Evolutionary conservation across 495 filamentous ascomycete species (phyloP).

Genomic region (Xylaria bambusicola): DNA sequence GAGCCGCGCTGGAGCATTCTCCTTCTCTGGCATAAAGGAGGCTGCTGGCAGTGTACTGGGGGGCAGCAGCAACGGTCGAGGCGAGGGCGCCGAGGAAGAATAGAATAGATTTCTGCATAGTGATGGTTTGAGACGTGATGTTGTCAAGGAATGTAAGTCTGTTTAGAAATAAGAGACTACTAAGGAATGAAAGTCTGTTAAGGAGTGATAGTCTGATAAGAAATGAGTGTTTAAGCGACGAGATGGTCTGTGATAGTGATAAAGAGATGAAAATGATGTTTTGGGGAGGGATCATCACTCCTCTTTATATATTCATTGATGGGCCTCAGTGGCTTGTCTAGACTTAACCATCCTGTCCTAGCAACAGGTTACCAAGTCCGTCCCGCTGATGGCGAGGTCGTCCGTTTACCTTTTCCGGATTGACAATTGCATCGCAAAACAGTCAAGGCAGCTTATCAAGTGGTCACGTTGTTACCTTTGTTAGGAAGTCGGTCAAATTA

Average conservation of each 20-base stretch:
- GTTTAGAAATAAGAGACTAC: slow-evolving; percentile 6
- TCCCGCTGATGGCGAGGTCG: slow-evolving; percentile 6
- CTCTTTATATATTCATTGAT: slow-evolving; percentile 14
- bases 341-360: slow-evolving; percentile 10
- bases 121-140: slow-evolving; percentile 13
- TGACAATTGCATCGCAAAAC: slow-evolving; percentile 3
- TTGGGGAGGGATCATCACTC: slow-evolving; percentile 11
- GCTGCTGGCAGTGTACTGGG: slow-evolving; percentile 11
- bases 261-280: slow-evolving; percentile 11
- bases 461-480: slow-evolving; percentile 10
- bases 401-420: slow-evolving; percentile 8
- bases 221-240: slow-evolving; percentile 8
- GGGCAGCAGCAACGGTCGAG: slow-evolving; percentile 10
- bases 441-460: slow-evolving; percentile 13
- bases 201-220: slow-evolving; percentile 10
- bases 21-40: slow-evolving; percentile 4
- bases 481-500: slow-evolving; percentile 13
- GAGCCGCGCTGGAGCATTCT: slow-evolving; percentile 12
- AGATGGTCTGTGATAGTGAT: slow-evolving; percentile 11
- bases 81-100: slow-evolving; percentile 15
- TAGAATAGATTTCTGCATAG: slow-evolving; percentile 15
- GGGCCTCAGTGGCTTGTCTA: slow-evolving; percentile 6
- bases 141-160: slow-evolving; percentile 11
- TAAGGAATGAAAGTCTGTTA: slow-evolving; percentile 9
- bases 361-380: slow-evolving; percentile 7